These are phyloP conservation scores for Aspergillus sojae DNA, from an alignment of 2,329 filamentous ascomycete species.

Conservation along the genomic window DNA sequence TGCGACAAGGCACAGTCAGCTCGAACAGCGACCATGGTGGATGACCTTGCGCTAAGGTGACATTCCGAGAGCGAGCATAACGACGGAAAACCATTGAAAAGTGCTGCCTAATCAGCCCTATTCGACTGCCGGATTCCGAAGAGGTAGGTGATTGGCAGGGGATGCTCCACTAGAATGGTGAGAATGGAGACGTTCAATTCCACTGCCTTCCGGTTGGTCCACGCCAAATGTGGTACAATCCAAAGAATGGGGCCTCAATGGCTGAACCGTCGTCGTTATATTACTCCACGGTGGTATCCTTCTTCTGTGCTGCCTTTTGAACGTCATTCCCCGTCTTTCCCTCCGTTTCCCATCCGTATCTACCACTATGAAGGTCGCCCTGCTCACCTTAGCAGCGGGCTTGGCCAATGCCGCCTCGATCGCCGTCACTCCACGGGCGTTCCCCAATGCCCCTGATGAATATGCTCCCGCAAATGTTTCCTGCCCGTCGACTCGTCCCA, in stretches of 20 bases:
- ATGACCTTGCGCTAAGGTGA: neutral
- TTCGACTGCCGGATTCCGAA: slow-evolving; percentile 11
- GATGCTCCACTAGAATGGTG: neutral
- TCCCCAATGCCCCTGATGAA: slow-evolving; percentile 63
- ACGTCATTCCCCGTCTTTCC: neutral
- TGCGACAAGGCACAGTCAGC: neutral
- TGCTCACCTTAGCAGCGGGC: slow-evolving; percentile 10
- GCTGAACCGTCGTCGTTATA: neutral
- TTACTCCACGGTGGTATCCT: neutral
- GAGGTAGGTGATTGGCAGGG: slow-evolving; percentile 7
- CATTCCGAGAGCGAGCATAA: neutral
- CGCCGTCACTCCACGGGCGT: slow-evolving; percentile 36
- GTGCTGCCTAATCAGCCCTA: slow-evolving; percentile 15
- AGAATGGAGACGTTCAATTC: slow-evolving; percentile 3
- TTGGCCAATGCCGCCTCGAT: slow-evolving; percentile 13
- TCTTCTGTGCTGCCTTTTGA: neutral
- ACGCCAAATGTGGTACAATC: slow-evolving; percentile 2
- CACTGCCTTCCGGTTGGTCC: slow-evolving; percentile 12
- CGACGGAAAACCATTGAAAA: neutral
- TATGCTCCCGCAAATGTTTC: slow-evolving; percentile 71
- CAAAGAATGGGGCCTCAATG: neutral
- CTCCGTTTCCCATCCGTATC: neutral
- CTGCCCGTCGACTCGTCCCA: slow-evolving; percentile 72
- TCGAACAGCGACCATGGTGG: neutral
- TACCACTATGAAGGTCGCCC: slow-evolving; percentile 17